Evolutionary conservation across 2,329 filamentous ascomycete genomes (phyloP).

Genomic region (Nemania abortiva): DNA sequence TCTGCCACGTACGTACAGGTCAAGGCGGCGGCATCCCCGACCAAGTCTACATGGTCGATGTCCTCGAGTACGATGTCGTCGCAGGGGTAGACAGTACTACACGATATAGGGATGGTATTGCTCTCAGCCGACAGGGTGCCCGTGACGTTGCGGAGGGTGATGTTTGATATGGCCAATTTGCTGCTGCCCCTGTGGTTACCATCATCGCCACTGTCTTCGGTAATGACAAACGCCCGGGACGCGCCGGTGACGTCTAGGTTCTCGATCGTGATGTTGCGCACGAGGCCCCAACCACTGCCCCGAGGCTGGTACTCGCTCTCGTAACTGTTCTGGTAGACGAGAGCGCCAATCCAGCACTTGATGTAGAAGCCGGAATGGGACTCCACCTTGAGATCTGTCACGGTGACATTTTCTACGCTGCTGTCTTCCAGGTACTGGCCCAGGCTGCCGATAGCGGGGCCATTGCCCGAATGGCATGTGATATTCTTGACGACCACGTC

Average conservation of each 20-base stretch:
- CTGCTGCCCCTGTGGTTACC: slow-evolving; percentile 60
- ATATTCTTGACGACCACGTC: slow-evolving; percentile 63
- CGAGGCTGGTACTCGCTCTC: slow-evolving; percentile 62
- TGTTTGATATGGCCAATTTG: slow-evolving; percentile 62
- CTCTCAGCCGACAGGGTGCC: slow-evolving; percentile 57
- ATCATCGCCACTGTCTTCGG: slow-evolving; percentile 63
- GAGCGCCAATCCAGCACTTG: slow-evolving; percentile 67
- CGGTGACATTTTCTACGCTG: slow-evolving; percentile 61
- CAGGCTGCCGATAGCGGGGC: slow-evolving; percentile 66
- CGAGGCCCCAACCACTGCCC: slow-evolving; percentile 65
- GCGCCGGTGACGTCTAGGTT: slow-evolving; percentile 64
- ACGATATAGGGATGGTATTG: slow-evolving; percentile 58
- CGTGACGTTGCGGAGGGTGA: slow-evolving; percentile 64
- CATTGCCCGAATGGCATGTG: slow-evolving; percentile 65
- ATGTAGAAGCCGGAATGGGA: slow-evolving; percentile 66
- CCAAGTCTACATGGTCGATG: slow-evolving; percentile 12
- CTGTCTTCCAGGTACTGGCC: slow-evolving; percentile 68
- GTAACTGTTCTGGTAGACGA: slow-evolving; percentile 60
- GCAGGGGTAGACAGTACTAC: slow-evolving; percentile 62
- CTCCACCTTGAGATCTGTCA: slow-evolving; percentile 60
- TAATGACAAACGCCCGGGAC: slow-evolving; percentile 58
- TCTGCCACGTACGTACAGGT: slow-evolving; percentile 9
- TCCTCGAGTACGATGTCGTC: slow-evolving; percentile 42
- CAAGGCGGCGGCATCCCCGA: slow-evolving; percentile 1
- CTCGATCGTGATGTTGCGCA: slow-evolving; percentile 63